These are phyloP conservation scores for Pestalotiopsis sp. DNA, from an alignment of 2,329 filamentous ascomycete species.

Conservation along the genomic window DNA sequence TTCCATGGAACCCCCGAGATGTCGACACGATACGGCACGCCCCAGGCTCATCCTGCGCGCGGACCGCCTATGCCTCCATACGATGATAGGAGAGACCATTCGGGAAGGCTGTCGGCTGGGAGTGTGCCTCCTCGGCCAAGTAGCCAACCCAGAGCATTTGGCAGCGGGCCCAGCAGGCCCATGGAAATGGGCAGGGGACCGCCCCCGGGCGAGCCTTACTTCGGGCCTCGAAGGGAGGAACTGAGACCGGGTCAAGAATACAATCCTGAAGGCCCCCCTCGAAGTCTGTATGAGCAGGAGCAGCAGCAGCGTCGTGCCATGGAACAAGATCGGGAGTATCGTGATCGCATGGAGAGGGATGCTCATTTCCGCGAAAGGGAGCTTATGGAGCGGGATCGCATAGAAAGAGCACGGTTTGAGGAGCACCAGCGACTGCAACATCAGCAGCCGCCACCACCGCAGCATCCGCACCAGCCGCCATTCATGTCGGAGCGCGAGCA, in stretches of 20 bases:
- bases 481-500: slow-evolving; percentile 36
- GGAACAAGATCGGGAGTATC: slow-evolving; percentile 47
- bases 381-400: slow-evolving; percentile 46
- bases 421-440: slow-evolving; percentile 39
- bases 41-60: slow-evolving; percentile 56
- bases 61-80: slow-evolving; percentile 48
- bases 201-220: slow-evolving; percentile 42
- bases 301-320: slow-evolving; percentile 53
- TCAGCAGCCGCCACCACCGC: slow-evolving; percentile 23
- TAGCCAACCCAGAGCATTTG: slow-evolving; percentile 57
- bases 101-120: slow-evolving; percentile 32
- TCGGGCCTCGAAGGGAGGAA: slow-evolving; percentile 52
- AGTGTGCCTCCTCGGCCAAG: slow-evolving; percentile 50
- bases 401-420: slow-evolving; percentile 37
- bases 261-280: slow-evolving; percentile 51
- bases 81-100: slow-evolving; percentile 48
- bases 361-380: slow-evolving; percentile 50
- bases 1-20: slow-evolving; percentile 60
- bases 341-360: slow-evolving; percentile 41
- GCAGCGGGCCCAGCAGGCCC: slow-evolving; percentile 45
- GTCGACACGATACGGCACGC: slow-evolving; percentile 58
- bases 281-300: slow-evolving; percentile 55
- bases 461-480: slow-evolving; percentile 34
- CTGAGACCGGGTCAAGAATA: slow-evolving; percentile 49
- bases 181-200: slow-evolving; percentile 48